These are phyloP conservation scores for Penicillium pancosmium DNA, from an alignment of 495 filamentous ascomycete species.

Conservation along the genomic window DNA sequence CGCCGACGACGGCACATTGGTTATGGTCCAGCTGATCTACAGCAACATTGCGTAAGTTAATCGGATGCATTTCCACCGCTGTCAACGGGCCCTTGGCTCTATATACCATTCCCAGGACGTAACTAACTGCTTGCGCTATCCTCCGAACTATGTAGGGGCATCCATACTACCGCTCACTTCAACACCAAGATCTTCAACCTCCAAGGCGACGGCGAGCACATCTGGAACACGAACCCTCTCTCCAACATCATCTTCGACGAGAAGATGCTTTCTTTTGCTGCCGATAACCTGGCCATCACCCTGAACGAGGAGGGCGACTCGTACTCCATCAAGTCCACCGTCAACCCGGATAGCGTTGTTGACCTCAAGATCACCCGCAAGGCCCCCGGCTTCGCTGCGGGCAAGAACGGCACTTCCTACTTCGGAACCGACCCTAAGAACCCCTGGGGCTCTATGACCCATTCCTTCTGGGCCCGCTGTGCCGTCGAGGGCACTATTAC, in stretches of 20 bases:
- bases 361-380: constrained; percentile 77
- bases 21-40: constrained; percentile 90
- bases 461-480: constrained; percentile 91
- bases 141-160: constrained; percentile 59
- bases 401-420: constrained; percentile 80
- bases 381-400: constrained; percentile 81
- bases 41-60: constrained; percentile 88
- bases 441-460: constrained; percentile 91
- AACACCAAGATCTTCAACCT: constrained; percentile 87
- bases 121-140: constrained; percentile 4
- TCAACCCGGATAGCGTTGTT: constrained; percentile 74
- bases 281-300: constrained; percentile 77
- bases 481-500: constrained; percentile 78
- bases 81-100: neutral
- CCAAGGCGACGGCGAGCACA: constrained; percentile 62
- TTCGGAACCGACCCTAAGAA: constrained; percentile 82
- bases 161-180: constrained; percentile 89
- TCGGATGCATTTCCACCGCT: neutral
- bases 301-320: constrained; percentile 80
- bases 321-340: constrained; percentile 84
- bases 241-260: constrained; percentile 80
- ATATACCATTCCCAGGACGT: neutral
- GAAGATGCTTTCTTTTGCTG: constrained; percentile 77
- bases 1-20: constrained; percentile 74
- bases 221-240: constrained; percentile 82